A percentile compares a stretch with the other conserved stretches of the same genome.
Conservation (phyloP, 352 stramenopile species). For the Ophiocytium majus region DNA sequence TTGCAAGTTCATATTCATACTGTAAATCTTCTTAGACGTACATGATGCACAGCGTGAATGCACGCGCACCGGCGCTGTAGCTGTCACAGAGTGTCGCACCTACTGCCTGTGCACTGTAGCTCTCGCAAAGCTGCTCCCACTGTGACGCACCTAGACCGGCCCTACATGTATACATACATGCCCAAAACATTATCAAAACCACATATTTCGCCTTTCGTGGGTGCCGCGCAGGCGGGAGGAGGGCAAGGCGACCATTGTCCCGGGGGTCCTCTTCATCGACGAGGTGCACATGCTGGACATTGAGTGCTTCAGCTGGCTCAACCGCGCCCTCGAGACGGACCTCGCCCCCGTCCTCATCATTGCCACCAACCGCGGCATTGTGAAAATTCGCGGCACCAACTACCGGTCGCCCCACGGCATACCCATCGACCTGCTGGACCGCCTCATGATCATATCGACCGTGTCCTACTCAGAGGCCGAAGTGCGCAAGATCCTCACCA, state of each 20-base stretch:
- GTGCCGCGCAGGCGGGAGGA: slow-evolving; percentile 71
- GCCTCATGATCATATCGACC: slow-evolving; percentile 98
- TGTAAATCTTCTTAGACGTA: too few relatives aligned
- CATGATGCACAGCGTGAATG: too few relatives aligned
- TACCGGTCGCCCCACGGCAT: slow-evolving; percentile 98
- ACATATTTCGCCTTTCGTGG: too few relatives aligned
- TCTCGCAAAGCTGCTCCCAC: too few relatives aligned
- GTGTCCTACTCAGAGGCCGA: slow-evolving; percentile 89
- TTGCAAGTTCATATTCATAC: too few relatives aligned
- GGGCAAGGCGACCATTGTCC: slow-evolving; percentile 95
- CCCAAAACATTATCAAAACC: too few relatives aligned
- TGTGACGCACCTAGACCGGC: too few relatives aligned
- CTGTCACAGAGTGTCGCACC: too few relatives aligned
- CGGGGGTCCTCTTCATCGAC: slow-evolving; percentile 98
- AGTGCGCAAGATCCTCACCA: slow-evolving; percentile 92
- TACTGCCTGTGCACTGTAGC: too few relatives aligned
- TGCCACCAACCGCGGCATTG: slow-evolving; percentile 97
- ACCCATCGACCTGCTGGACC: slow-evolving; percentile 95
- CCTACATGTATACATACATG: too few relatives aligned
- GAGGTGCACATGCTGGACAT: slow-evolving; percentile 99
- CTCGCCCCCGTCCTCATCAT: slow-evolving; percentile 98
- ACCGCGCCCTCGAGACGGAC: slow-evolving; percentile 93
- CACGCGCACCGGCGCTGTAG: too few relatives aligned
- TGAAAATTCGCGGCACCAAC: slow-evolving; percentile 95
- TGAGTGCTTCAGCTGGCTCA: slow-evolving; percentile 99